Base-by-base conservation (phyloP, 352 stramenopile genomes). In the Phytophthora citricola region DNA sequence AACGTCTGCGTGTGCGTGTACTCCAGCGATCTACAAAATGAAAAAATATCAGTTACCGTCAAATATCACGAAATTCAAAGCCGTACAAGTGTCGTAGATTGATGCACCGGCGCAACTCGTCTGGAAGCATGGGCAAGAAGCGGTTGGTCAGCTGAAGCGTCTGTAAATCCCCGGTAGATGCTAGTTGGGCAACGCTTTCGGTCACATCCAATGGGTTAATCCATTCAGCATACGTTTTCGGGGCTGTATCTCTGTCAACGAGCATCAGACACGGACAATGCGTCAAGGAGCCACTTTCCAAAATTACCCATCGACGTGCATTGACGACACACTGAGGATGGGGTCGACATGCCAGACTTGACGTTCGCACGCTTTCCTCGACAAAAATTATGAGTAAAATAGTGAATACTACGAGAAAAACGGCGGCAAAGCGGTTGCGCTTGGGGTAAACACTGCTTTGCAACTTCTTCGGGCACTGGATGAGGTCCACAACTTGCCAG, bases 221-320 rank as follows among this genome's bases (percentile, higher is more conserved):
- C 17, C 17, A 20, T 20, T 20, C 17, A 20, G 17, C 17, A 20
- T 20, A 20, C 17, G 17, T 70, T 11, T 40, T 63, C 7, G 48
- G 46, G 0, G 51, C 69, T 1, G 46, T 15, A n/a, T 72, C 24
- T 9, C 48, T 44, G 44, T 80, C 73, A 45, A 81, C 73, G 44
- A 74, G 73, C 5, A 61, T 41, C 24, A 85, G 44, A 36, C 77
- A 85, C 17, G 71, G 68, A n/a, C 74, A 85, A n/a, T 78, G 51
- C 6, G 36, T 20, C 17, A 20, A 20, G 17, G 17, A 20, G 17
- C 17, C 17, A 20, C 17, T 20, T 20, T 20, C 17, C 17, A 20
- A 20, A 20, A 20, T 20, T 20, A 20, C 17, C 17, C 17, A 20
- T 20, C 17, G 17, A 20, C 17, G 17, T 20, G 17, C 17, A 20